Evolutionary conservation across 176 grass and related monocot genomes (phyloP), one percentile per base, ranked within the genome.

Genomic region (Secale cereale): DNA sequence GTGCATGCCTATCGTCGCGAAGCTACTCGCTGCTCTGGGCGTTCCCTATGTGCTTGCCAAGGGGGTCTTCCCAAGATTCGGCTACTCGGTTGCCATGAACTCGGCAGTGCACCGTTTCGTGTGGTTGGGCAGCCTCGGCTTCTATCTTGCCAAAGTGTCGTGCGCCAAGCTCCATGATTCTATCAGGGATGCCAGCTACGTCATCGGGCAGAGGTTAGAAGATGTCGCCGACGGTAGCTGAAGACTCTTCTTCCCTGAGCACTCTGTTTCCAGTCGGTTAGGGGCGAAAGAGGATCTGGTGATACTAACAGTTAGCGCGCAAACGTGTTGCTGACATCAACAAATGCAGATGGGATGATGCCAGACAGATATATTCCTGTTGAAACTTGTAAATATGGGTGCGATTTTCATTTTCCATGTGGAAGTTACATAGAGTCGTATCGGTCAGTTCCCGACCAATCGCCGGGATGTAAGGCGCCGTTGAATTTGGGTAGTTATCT

Each of bases 151-250:
- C 52, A 90, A 84, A 65, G 43, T 27, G 41, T 37, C 87, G 33
- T 76, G 31, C 28, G 59, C 45, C 35, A 48, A 41, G 52, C 68
- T 90, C 74, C 91, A 90, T 6, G 71, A 86, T 64, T 78, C 59
- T n/a, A 90, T 93, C 27, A 82, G 75, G 88, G 91, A 93, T 35
- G 91, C 90, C 12, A 85, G 78, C 8, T 90, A 88, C 74, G 77
- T 83, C 32, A 64, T 93, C 10, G 91, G 91, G 26, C 82, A 25
- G 43, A 90, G 78, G 62, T 8, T 93, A 82, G 64, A 87, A 19
- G 82, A 93, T 88, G 85, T 81, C 71, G 19, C 30, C 50, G 83
- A 69, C 45, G 57, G 72, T 74, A 45, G 54, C 68, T 74, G 14
- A 86, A 48, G 37, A 32, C 19, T 35, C n/a, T 12, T 40, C 26